phyloP scores from a whole-genome alignment of 441 rosid genomes.

The Isatis lusitanica region DNA sequence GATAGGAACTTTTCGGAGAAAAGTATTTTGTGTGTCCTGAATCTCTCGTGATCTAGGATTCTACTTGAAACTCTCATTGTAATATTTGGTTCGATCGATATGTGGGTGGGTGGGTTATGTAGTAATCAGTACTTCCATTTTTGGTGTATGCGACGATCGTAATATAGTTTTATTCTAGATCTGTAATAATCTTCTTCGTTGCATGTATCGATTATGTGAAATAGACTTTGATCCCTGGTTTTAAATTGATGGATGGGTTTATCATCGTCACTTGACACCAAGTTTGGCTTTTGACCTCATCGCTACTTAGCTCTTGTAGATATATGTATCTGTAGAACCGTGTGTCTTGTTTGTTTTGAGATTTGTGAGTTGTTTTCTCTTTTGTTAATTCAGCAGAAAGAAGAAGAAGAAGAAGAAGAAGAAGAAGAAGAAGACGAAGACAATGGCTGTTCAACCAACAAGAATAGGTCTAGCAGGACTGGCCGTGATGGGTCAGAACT shows the following conservation, averaged over 20 bases:
- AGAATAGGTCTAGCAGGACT: conserved; percentile 94
- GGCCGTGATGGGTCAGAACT: conserved; percentile 97
- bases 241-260: not conserved
- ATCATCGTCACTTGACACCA: not conserved
- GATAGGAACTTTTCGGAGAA: too few relatives aligned
- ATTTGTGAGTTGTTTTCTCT: not conserved
- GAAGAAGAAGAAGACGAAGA: conserved; percentile 43
- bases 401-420: conserved; percentile 40
- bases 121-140: not conserved
- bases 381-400: not conserved
- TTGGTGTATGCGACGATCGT: conserved; percentile 1
- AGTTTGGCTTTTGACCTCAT: not conserved
- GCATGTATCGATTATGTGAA: not conserved
- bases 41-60: conserved; percentile 10
- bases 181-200: not conserved
- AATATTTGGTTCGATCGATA: not conserved
- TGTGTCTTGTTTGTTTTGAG: conserved; percentile 5
- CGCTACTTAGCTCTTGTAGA: not conserved
- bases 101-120: not conserved
- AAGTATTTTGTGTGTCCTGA: not conserved
- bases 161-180: not conserved
- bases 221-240: not conserved
- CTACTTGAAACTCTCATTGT: not conserved
- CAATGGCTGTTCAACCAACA: conserved; percentile 51
- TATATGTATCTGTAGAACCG: not conserved